A percentile compares a stretch with the other conserved stretches of the same genome.
phyloP scores from a whole-genome alignment of 768 basidiomycete genomes.

The Rhodotorula paludigena region DNA sequence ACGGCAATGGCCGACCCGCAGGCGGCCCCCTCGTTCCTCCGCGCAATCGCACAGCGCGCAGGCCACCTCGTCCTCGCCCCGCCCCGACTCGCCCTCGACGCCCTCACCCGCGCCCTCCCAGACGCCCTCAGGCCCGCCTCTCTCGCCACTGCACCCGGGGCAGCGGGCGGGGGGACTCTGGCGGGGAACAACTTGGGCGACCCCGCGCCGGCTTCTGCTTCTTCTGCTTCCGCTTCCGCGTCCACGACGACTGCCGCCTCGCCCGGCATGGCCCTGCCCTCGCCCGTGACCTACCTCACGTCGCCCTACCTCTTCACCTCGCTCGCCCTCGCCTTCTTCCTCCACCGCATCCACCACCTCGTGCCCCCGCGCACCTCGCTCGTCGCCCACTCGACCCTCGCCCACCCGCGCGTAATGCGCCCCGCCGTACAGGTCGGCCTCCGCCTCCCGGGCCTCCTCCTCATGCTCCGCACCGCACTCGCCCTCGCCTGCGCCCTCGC shows the following conservation, averaged over 20 bases:
- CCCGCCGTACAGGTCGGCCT: conserved; percentile 4
- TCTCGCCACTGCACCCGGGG: background rate
- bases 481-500: background rate
- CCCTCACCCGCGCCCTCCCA: background rate
- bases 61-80: conserved; percentile 2
- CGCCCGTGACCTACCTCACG: conserved; percentile 22
- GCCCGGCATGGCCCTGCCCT: background rate
- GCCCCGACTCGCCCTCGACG: background rate
- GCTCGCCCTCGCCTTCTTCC: conserved; percentile 31
- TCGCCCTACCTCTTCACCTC: conserved; percentile 26
- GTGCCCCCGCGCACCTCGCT: conserved; percentile 10
- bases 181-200: background rate
- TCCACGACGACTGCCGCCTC: background rate
- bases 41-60: background rate
- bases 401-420: background rate
- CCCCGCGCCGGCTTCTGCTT: background rate
- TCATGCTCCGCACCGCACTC: conserved; percentile 1
- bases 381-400: background rate
- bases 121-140: background rate
- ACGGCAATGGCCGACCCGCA: background rate
- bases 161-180: too few relatives aligned
- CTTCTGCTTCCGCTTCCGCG: background rate
- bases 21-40: conserved; percentile 1
- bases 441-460: conserved; percentile 7
- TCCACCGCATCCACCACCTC: conserved; percentile 34